Base-by-base conservation (phyloP, 2,329 filamentous ascomycete genomes). In the Teratosphaeria nubilosa region DNA sequence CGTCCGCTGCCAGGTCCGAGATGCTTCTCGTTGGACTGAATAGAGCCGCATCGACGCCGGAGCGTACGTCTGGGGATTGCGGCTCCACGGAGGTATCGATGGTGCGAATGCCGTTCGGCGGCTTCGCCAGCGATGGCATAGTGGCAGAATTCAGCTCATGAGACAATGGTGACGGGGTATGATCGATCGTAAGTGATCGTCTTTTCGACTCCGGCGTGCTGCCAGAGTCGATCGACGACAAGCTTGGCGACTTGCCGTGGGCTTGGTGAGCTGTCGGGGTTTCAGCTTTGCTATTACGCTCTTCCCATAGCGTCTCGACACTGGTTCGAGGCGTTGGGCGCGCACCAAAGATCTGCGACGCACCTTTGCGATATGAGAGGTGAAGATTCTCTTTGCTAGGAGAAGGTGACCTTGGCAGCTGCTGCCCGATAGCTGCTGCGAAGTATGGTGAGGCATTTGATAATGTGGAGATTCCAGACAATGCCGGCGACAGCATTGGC, bases 1-100 rank as follows among this genome's bases (percentile, higher is more conserved):
- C 94, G 70, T 90, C 94, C n/a, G 87, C 83, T 11, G 94, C 90
- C 6, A 90, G 79, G 60, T 95, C 91, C 61, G 84, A 88, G 61
- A 87, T 77, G 7, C 84, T 79, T 57, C 67, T 75, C 60, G 62
- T 71, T 57, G 59, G 73, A 64, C 58, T 76, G 56, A 62, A 69
- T 56, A 62, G 69, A 65, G 65, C 67, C 22, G 55, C 54, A 24
- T 64, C 63, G 14, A 63, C 63, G 69, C 24, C 55, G 2, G 41
- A 50, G 6, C 48, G 56, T 14, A 62, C 27, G 6, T 55, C 25
- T 25, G 56, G 24, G 16, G 41, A 30, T 1, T 60, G 56, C 14
- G 63, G 59, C n/a, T 64, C 59, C 14, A 67, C 55, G 10, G 65
- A 66, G 2, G 68, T 68, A 51, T 69, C 67, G 30, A 68, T 70